Evolutionary conservation across 371 early-diverging fungal species (phyloP).

Genomic region (Lichtheimia ornata): DNA sequence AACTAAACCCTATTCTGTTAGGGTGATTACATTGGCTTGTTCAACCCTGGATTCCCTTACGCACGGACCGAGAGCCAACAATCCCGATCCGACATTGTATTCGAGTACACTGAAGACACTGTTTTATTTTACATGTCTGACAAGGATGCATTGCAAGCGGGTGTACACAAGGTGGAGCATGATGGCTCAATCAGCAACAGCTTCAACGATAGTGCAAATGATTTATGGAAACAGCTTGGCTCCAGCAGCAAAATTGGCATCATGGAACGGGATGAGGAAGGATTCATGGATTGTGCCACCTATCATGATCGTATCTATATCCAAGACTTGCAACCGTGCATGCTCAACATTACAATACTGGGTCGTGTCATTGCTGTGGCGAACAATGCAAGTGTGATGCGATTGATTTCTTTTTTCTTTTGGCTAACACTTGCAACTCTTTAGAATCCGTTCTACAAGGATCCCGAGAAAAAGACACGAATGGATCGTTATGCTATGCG

Average conservation of each 20-base stretch:
- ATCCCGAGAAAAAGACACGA: background rate
- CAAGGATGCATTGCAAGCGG: slow-evolving; percentile 36
- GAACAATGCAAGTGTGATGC: slow-evolving; percentile 30
- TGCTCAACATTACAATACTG: slow-evolving; percentile 43
- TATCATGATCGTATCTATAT: slow-evolving; percentile 30
- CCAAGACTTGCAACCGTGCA: slow-evolving; percentile 28
- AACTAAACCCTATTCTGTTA: background rate
- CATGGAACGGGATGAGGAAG: slow-evolving; percentile 19
- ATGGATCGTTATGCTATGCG: slow-evolving; percentile 42
- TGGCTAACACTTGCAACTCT: background rate
- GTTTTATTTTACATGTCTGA: slow-evolving; percentile 46
- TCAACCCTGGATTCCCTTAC: slow-evolving; percentile 20
- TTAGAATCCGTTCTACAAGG: background rate
- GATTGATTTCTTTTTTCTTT: no score
- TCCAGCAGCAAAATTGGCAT: background rate
- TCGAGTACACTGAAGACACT: slow-evolving; percentile 32
- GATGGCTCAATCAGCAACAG: background rate
- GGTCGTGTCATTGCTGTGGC: slow-evolving; percentile 39
- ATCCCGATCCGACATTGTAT: slow-evolving; percentile 24
- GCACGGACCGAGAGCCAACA: slow-evolving; percentile 23
- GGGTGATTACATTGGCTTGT: slow-evolving; percentile 44
- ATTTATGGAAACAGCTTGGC: background rate
- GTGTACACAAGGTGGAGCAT: slow-evolving; percentile 10
- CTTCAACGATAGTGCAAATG: slow-evolving; percentile 30
- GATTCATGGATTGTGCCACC: slow-evolving; percentile 37